phyloP scores from a whole-genome alignment of 352 stramenopile species.

The Pythium sp. region DNA sequence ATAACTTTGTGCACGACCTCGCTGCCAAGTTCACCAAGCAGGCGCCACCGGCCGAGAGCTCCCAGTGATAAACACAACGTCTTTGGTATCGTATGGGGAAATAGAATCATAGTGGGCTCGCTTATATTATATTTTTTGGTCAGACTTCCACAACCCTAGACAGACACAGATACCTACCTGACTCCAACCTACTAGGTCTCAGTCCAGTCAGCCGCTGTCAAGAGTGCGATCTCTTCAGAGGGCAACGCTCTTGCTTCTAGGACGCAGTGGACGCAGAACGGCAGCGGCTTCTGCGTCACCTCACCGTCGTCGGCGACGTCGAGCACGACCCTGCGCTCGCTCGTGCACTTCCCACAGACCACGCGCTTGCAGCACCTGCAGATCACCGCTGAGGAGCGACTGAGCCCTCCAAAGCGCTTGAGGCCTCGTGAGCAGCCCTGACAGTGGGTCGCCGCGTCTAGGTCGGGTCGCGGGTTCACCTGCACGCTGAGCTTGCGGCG shows the following conservation, averaged over 20 bases:
- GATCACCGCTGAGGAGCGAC: slow-evolving; percentile 9
- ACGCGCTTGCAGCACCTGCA: slow-evolving; percentile 20
- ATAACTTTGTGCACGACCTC: slow-evolving; percentile 74
- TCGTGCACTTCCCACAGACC: slow-evolving; percentile 25
- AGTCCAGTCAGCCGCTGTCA: not conserved
- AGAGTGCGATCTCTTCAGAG: slow-evolving; percentile 2
- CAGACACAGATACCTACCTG: not conserved
- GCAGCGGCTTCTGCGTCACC: slow-evolving; percentile 7
- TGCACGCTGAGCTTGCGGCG: slow-evolving; percentile 25
- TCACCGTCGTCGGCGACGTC: slow-evolving; percentile 20
- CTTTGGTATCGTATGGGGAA: not conserved
- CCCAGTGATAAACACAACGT: not conserved
- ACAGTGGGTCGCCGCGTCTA: not conserved
- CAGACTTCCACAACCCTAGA: not conserved
- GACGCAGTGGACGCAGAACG: slow-evolving; percentile 13
- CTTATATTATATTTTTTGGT: not conserved
- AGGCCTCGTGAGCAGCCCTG: not conserved
- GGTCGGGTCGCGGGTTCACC: not conserved
- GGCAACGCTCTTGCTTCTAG: slow-evolving; percentile 7
- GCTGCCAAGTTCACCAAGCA: slow-evolving; percentile 22
- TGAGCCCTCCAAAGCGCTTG: slow-evolving; percentile 7
- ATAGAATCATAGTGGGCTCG: not conserved
- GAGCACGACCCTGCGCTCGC: slow-evolving; percentile 22
- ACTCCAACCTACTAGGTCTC: not conserved
- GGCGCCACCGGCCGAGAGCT: slow-evolving; percentile 15